These are phyloP conservation scores for Botrytis medusae DNA, from an alignment of 2,329 filamentous ascomycete species.

Conservation along the genomic window DNA sequence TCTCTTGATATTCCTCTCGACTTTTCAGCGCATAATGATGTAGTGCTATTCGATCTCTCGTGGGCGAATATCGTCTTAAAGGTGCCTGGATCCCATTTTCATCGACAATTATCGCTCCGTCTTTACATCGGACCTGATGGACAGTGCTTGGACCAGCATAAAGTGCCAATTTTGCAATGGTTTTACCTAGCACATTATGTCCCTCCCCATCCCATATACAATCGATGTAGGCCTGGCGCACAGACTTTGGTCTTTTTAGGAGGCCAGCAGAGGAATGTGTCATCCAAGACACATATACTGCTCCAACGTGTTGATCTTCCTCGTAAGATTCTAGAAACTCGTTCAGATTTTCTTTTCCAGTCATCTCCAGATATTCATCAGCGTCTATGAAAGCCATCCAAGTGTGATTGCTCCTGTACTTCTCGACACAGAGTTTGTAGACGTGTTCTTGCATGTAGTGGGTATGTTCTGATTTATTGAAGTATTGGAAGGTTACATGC, in stretches of 20 bases:
- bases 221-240: slow-evolving; percentile 37
- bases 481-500: slow-evolving; percentile 31
- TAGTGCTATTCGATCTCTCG: slow-evolving; percentile 37
- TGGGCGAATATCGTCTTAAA: slow-evolving; percentile 34
- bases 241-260: slow-evolving; percentile 33
- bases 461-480: slow-evolving; percentile 17
- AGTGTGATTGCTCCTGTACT: slow-evolving; percentile 36
- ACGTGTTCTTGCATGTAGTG: slow-evolving; percentile 27
- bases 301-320: slow-evolving; percentile 33
- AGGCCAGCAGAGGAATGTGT: slow-evolving; percentile 39
- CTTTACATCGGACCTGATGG: slow-evolving; percentile 31
- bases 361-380: slow-evolving; percentile 40
- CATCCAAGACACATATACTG: slow-evolving; percentile 40
- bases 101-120: slow-evolving; percentile 32
- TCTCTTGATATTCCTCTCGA: slow-evolving; percentile 39
- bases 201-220: slow-evolving; percentile 37
- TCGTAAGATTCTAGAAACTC: slow-evolving; percentile 36
- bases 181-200: slow-evolving; percentile 39
- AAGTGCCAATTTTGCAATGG: slow-evolving; percentile 36
- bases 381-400: slow-evolving; percentile 41
- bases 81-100: slow-evolving; percentile 33
- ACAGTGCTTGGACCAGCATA: not conserved
- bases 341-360: slow-evolving; percentile 33
- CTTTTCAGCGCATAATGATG: slow-evolving; percentile 42
- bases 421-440: slow-evolving; percentile 31